Percentiles rank a stretch among this genome's conserved stretches.
Evolutionary conservation across 768 basidiomycete genomes (phyloP).

Genomic region (Daedaleopsis sinensis): DNA sequence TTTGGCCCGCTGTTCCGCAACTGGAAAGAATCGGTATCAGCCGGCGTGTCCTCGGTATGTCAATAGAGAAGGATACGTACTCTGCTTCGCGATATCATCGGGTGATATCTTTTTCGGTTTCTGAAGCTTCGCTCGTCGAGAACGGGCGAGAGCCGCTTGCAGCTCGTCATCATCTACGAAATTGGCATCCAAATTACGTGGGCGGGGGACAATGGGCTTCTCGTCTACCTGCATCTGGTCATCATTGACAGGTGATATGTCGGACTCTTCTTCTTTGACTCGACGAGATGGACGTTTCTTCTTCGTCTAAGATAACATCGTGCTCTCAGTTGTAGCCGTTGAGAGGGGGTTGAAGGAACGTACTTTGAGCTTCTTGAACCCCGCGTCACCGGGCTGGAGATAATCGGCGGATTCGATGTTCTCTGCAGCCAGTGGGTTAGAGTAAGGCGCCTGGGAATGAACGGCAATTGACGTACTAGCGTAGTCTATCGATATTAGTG

Average conservation of each 20-base stretch:
- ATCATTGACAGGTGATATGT: slow-evolving; percentile 45
- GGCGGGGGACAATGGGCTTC: slow-evolving; percentile 66
- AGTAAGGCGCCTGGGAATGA: background rate
- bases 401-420: slow-evolving; percentile 89
- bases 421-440: slow-evolving; percentile 49
- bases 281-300: slow-evolving; percentile 86
- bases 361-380: slow-evolving; percentile 95
- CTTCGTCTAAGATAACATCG: slow-evolving; percentile 65
- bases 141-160: slow-evolving; percentile 87
- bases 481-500: slow-evolving; percentile 86
- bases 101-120: slow-evolving; percentile 77
- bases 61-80: slow-evolving; percentile 27
- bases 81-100: slow-evolving; percentile 81
- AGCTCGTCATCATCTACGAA: slow-evolving; percentile 99
- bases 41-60: background rate
- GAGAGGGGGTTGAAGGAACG: slow-evolving; percentile 6
- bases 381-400: slow-evolving; percentile 85
- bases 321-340: background rate
- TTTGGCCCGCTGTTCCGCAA: slow-evolving; percentile 61
- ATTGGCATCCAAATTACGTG: slow-evolving; percentile 79
- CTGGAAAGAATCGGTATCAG: slow-evolving; percentile 40
- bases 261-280: slow-evolving; percentile 52
- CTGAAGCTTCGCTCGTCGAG: slow-evolving; percentile 79
- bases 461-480: slow-evolving; percentile 62
- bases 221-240: slow-evolving; percentile 82